phyloP scores from a whole-genome alignment of 108 stramenopile genomes.

The Conticribra weissflogii region DNA sequence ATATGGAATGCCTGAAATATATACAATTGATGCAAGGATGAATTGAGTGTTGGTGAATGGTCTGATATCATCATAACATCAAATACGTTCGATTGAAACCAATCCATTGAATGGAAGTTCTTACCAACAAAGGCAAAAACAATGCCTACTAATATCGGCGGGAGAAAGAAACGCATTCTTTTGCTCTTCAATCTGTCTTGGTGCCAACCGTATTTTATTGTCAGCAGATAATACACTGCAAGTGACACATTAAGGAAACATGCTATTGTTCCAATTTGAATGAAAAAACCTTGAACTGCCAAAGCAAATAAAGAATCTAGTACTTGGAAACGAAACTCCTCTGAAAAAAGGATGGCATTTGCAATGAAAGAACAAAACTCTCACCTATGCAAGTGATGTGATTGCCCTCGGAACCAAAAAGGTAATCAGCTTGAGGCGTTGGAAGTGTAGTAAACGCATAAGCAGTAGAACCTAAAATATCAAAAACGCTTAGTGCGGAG shows the following conservation, averaged over 20 bases:
- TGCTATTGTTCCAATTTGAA: slow-evolving; percentile 31
- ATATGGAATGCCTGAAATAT: slow-evolving; percentile 8
- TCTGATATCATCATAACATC: too few species aligned
- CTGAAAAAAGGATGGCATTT: neutral
- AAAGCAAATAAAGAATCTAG: too few species aligned
- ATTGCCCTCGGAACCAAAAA: slow-evolving; percentile 16
- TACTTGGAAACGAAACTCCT: too few species aligned
- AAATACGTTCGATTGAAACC: neutral
- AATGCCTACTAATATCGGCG: slow-evolving; percentile 11
- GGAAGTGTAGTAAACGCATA: slow-evolving; percentile 22
- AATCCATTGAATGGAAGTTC: neutral
- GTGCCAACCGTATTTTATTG: slow-evolving; percentile 42
- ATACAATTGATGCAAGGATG: neutral
- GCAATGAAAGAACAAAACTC: neutral
- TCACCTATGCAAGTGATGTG: slow-evolving; percentile 2
- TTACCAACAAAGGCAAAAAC: slow-evolving; percentile 12
- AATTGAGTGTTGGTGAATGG: too few species aligned
- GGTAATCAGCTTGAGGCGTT: slow-evolving; percentile 2
- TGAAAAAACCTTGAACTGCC: slow-evolving; percentile 53
- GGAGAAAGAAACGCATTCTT: neutral
- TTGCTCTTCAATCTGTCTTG: slow-evolving; percentile 17
- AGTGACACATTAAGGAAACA: slow-evolving; percentile 41
- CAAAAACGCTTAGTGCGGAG: neutral
- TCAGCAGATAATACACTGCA: slow-evolving; percentile 47
- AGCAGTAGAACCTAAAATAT: slow-evolving; percentile 16